Percentiles rank a stretch among this genome's conserved stretches.
phyloP scores from a whole-genome alignment of 2,329 filamentous ascomycete genomes.

The Monilinia polystroma region DNA sequence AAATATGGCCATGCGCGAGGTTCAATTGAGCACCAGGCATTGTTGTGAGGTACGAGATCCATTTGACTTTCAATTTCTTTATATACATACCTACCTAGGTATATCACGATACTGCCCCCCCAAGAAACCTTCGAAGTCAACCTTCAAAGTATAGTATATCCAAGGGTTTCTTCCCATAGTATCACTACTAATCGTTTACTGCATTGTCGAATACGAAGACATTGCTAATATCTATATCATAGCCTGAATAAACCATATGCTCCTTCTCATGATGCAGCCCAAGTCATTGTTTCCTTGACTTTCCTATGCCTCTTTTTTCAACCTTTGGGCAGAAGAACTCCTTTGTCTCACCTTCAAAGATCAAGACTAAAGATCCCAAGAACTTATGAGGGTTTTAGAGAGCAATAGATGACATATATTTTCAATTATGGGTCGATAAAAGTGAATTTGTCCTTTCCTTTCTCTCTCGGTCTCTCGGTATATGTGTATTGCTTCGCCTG shows the following conservation, averaged over 20 bases:
- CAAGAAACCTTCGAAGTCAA: not conserved
- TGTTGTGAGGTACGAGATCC: constrained; percentile 3
- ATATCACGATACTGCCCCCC: not conserved
- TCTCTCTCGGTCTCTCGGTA: not conserved
- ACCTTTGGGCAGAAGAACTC: not conserved
- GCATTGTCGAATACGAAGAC: not conserved
- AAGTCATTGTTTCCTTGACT: not conserved
- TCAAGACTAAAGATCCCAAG: not conserved
- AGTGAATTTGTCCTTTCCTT: not conserved
- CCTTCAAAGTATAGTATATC: not conserved
- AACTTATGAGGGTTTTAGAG: not conserved
- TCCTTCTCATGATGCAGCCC: not conserved
- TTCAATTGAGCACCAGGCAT: not conserved
- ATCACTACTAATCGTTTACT: not conserved
- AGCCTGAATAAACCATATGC: not conserved
- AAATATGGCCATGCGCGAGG: constrained; percentile 25
- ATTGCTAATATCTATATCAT: not conserved
- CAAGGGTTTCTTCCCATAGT: not conserved
- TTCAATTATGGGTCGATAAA: constrained; percentile 5
- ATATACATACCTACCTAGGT: not conserved
- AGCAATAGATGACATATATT: not conserved
- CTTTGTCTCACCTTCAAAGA: not conserved
- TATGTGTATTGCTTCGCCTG: not conserved
- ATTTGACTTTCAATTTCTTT: not conserved
- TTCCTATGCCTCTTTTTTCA: not conserved